Base-by-base conservation (phyloP, 208 protist species). In the Hexamita inflata region DNA sequence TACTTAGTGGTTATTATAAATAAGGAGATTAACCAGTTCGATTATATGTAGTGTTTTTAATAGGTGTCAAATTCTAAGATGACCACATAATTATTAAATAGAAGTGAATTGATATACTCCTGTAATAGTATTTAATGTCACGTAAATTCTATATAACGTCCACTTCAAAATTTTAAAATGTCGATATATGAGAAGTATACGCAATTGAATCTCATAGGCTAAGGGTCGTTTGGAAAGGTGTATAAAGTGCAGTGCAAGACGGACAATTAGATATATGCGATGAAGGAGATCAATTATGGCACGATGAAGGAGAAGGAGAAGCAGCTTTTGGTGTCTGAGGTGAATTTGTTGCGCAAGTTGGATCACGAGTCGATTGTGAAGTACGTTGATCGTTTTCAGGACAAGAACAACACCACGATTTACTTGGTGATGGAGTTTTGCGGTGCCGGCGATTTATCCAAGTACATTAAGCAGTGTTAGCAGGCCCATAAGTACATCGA, bases 301-400 rank as follows among this genome's bases (percentile, higher is more conserved):
- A 26, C 73, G 29, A 92, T 92, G 90, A 79, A 39, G 38, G 85
- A 89, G 41, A 88, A 88, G 74, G 90, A 92, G 62, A 92, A 92
- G 68, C 64, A 88, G 68, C 60, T 88, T 53, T 68, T 92, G 0
- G 90, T 92, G 7, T 76, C 77, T 45, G 90, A 92, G 74, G 90
- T 92, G 2, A 76, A 76, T 41, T 29, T 76, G 11, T 32, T 76
- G 7, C 49, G 73, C 15, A 59, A 76, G 38, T 28, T 76, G 29
- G 34, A 64, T 28, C 73, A 76, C 59, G 2, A 30, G 58, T 53
- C 9, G 7, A 76, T 76, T 41, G 73, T 76, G 7, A 70, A 70
- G 64, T 70, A 70, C 35, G 38, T 70, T 19, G 30, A 38, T 38
- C n/a, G 64, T 2, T 70, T 45, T 34, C 35, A 70, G 64, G 64